Evolutionary conservation across 495 filamentous ascomycete species (phyloP), one percentile per base, ranked within the genome.

Genomic region (Penicillium bialowiezense): DNA sequence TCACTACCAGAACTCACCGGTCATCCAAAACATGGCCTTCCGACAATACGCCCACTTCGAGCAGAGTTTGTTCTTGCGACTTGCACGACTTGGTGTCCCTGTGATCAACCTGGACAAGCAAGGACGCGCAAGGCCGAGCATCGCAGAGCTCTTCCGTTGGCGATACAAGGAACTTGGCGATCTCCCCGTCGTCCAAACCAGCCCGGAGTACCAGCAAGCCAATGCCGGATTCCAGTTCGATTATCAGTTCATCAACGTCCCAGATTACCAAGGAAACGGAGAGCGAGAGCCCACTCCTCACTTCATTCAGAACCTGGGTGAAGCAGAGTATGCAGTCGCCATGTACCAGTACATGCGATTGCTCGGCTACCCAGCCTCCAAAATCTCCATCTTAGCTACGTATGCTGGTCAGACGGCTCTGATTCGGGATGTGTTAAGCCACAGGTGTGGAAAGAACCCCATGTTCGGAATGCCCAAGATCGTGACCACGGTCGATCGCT

Each of bases 321-420:
- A 99, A 65, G 93, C 93, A 0, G 93, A 99, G 71, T 97, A 97
- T 59, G 87, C 89, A 7, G 93, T 97, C 33, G 95, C 95, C 20
- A 77, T 97, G 40, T 99, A 85, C 69, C 89, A 95, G 71, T 99
- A 97, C 60, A 97, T 99, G 95, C 87, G 93, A 20, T 75, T 99
- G 40, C 82, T 99, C 6, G 93, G 91, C 9, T 99, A 99, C 67
- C 91, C 95, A n/a, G 87, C 89, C 2, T 78, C 82, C 31, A 91
- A 86, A 62, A 96, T 97, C 66, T 87, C 83, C 23, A 95, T 99
- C 44, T 74, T 99, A 28, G 86, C 90, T 10, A 91, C 93, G 1
- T 99, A 99, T 65, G 90, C 92, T 20, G 93, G 93, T n/a, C 93
- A 99, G 68, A 77, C 84, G 37, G 90, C 91, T 40, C 73, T 97